Evolutionary conservation across 805 yeast genomes (phyloP).

Genomic region (Teunomyces funiuensis): DNA sequence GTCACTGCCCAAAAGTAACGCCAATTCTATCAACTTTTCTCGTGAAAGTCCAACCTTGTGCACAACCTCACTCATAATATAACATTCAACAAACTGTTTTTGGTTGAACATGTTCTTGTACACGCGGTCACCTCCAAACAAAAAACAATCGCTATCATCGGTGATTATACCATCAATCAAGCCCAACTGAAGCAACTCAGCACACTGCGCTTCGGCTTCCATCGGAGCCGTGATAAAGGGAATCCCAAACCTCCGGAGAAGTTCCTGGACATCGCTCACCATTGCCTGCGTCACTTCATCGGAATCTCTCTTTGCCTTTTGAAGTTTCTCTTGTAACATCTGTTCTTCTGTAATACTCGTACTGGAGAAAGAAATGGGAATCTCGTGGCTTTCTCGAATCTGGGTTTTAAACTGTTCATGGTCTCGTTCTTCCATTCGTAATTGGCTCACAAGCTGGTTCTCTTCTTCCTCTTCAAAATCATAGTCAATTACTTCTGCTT

Average conservation of each 20-base stretch:
- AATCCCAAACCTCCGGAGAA: conserved; percentile 83
- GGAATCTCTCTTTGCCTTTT: conserved; percentile 76
- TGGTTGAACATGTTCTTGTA: conserved; percentile 95
- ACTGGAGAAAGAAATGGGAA: conserved; percentile 19
- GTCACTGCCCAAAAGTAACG: conserved; percentile 87
- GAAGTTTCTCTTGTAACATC: conserved; percentile 57
- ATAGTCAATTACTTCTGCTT: conserved; percentile 46
- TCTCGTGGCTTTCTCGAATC: conserved; percentile 21
- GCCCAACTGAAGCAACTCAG: conserved; percentile 62
- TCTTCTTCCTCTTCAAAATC: conserved; percentile 81
- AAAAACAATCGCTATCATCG: conserved; percentile 94
- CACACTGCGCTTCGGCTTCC: conserved; percentile 99
- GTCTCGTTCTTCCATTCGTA: conserved; percentile 70
- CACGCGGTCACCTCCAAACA: conserved; percentile 83
- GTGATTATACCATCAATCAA: conserved; percentile 94
- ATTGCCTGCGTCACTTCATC: conserved; percentile 86
- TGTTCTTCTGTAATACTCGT: conserved; percentile 47
- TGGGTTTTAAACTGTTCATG: conserved; percentile 58
- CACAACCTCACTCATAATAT: conserved; percentile 57
- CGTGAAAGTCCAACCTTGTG: conserved; percentile 65
- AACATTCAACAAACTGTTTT: conserved; percentile 87
- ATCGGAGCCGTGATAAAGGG: conserved; percentile 95
- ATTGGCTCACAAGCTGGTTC: conserved; percentile 57
- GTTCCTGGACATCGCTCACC: conserved; percentile 88
- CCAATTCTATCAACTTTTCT: conserved; percentile 70